phyloP scores from a whole-genome alignment of 345 rosid genomes.

The Pugionium dolabratum region DNA sequence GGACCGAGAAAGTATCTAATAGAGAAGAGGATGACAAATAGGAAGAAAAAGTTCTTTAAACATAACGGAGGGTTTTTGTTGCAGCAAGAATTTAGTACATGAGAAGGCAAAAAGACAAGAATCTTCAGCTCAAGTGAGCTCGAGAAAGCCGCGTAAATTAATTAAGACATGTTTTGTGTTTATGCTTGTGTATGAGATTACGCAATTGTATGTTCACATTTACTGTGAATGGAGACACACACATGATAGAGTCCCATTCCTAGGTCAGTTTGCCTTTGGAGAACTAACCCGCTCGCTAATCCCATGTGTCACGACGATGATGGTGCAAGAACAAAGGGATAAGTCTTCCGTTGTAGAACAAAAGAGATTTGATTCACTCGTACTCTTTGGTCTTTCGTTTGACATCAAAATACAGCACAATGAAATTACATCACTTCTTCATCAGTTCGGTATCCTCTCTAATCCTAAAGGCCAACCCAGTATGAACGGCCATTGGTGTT shows the following conservation, averaged over 20 bases:
- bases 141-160: constrained; percentile 42
- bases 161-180: too few relatives aligned
- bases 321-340: too few relatives aligned
- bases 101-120: constrained; percentile 11
- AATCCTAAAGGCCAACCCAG: constrained; percentile 53
- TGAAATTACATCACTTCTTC: constrained; percentile 12
- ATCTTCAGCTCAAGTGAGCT: constrained; percentile 45
- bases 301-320: too few relatives aligned
- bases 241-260: too few relatives aligned
- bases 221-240: too few relatives aligned
- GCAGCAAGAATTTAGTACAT: constrained; percentile 35
- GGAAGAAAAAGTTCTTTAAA: constrained; percentile 31
- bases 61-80: constrained; percentile 40
- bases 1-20: constrained; percentile 2
- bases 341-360: background rate
- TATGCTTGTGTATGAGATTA: too few relatives aligned
- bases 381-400: constrained; percentile 18
- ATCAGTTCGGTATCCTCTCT: background rate
- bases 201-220: too few relatives aligned
- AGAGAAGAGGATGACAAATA: background rate
- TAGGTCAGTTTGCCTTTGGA: too few relatives aligned
- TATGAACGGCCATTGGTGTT: constrained; percentile 77
- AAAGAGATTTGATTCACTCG: constrained; percentile 21
- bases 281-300: too few relatives aligned
- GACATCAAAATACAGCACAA: constrained; percentile 31